These are phyloP conservation scores for Penicillium janthinellum DNA, from an alignment of 2,329 filamentous ascomycete genomes.

Conservation along the genomic window DNA sequence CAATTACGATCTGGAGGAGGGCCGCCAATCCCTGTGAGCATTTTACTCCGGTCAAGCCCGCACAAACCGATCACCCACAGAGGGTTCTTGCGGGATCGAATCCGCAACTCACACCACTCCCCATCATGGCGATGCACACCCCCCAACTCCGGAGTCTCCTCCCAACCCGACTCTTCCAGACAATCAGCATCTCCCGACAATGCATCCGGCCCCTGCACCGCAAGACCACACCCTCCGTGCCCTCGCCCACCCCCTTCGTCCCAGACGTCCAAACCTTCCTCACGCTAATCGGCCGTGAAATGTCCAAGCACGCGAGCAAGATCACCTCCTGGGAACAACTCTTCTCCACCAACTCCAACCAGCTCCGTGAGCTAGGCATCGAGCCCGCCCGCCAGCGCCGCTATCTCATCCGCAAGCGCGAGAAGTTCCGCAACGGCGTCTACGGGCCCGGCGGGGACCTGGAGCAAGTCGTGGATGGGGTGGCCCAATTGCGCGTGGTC, in stretches of 20 bases:
- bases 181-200: constrained; percentile 31
- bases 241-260: constrained; percentile 78
- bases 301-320: constrained; percentile 80
- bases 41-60: not conserved
- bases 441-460: constrained; percentile 84
- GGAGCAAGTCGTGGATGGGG: constrained; percentile 66
- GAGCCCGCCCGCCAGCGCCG: constrained; percentile 80
- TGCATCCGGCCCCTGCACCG: constrained; percentile 47
- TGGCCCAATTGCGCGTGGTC: constrained; percentile 60
- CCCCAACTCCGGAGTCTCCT: constrained; percentile 28
- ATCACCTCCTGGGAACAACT: constrained; percentile 89
- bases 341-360: constrained; percentile 74
- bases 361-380: constrained; percentile 81
- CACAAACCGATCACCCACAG: not conserved
- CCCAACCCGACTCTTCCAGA: constrained; percentile 29
- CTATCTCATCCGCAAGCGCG: constrained; percentile 85
- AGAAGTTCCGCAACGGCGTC: constrained; percentile 76
- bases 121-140: constrained; percentile 35
- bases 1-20: not conserved
- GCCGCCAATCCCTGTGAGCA: not conserved
- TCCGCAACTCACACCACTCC: constrained; percentile 1
- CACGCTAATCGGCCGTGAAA: constrained; percentile 83
- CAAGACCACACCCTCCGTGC: constrained; percentile 52
- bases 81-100: not conserved
- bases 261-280: constrained; percentile 86